phyloP scores from a whole-genome alignment of 176 grass and related monocot species.

The Carex parvula region DNA sequence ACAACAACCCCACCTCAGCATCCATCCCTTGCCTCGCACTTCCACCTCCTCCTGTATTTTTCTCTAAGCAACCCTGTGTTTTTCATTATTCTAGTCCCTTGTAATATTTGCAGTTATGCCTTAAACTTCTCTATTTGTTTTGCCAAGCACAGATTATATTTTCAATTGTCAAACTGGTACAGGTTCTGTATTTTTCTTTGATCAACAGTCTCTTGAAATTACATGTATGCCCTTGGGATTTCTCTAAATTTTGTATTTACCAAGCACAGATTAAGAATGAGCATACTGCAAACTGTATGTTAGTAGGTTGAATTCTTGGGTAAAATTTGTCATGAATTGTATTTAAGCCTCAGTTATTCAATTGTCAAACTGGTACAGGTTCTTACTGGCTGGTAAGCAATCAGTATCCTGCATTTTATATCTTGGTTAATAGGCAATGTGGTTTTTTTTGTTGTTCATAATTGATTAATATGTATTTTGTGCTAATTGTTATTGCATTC shows the following conservation, averaged over 20 bases:
- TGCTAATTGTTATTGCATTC: neutral
- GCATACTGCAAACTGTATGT: no score
- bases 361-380: neutral
- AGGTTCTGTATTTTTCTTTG: no score
- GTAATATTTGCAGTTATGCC: neutral
- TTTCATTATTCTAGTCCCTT: neutral
- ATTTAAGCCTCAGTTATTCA: no score
- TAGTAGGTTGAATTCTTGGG: no score
- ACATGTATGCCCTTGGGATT: no score
- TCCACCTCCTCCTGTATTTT: conserved; percentile 35
- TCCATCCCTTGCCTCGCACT: conserved; percentile 35
- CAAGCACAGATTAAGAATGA: no score
- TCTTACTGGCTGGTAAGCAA: neutral
- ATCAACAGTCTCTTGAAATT: no score
- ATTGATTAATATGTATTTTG: neutral
- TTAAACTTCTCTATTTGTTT: neutral
- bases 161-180: neutral
- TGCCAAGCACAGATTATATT: no score
- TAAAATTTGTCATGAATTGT: no score
- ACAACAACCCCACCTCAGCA: conserved; percentile 25
- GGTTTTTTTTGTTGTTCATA: neutral
- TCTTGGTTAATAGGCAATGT: neutral
- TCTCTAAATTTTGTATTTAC: no score
- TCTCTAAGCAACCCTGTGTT: neutral
- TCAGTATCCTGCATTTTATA: neutral